phyloP scores from a whole-genome alignment of 176 grass and related monocot species.

The Eremochloa ophiuroides region DNA sequence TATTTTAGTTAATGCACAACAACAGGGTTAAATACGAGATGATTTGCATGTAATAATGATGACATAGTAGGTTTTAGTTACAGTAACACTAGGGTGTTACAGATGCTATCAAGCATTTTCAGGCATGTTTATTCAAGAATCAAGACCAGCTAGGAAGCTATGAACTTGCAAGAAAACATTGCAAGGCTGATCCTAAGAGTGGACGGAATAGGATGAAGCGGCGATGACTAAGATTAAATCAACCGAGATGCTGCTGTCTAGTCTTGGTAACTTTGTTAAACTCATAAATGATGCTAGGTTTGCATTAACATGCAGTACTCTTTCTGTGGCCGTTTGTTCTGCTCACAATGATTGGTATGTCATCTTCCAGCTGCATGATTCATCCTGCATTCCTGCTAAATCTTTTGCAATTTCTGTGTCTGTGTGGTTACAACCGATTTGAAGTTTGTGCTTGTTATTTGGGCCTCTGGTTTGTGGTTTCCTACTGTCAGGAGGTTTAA shows the following conservation, averaged over 20 bases:
- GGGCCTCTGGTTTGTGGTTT: not conserved
- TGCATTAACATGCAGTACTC: not conserved
- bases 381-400: not conserved
- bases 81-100: too few relatives aligned
- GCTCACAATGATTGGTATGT: not conserved
- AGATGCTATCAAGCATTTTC: too few relatives aligned
- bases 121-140: too few relatives aligned
- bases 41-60: too few relatives aligned
- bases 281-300: not conserved
- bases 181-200: not conserved
- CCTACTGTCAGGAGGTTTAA: not conserved
- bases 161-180: not conserved
- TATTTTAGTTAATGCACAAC: too few relatives aligned
- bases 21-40: too few relatives aligned
- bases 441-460: not conserved
- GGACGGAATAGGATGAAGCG: not conserved
- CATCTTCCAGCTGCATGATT: not conserved
- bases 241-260: not conserved
- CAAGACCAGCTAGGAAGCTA: not conserved
- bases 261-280: not conserved
- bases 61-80: too few relatives aligned
- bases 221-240: not conserved
- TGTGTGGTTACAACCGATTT: too few relatives aligned
- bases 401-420: not conserved
- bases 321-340: not conserved